Evolutionary conservation across 805 yeast species (phyloP), one percentile per base, ranked within the genome.

Genomic region (Metschnikowia similis): DNA sequence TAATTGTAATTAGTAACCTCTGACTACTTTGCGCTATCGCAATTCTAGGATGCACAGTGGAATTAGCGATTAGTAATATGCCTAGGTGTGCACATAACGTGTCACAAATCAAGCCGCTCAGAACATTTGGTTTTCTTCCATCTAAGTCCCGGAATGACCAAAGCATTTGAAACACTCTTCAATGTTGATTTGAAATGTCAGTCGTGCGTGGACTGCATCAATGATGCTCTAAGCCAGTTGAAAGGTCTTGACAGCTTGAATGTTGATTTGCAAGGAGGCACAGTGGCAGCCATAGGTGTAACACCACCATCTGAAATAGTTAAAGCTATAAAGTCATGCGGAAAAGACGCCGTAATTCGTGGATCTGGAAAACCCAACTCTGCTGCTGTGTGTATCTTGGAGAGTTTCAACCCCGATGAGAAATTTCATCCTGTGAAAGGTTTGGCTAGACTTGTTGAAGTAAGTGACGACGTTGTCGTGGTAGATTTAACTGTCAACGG

Each of bases 311-410:
- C 96, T 1, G 67, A 66, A 11, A 79, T 91, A 35, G 83, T 90
- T 35, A 70, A 70, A 46, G 80, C 87, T 0, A 80, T 92, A 49
- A 91, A 86, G 64, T 62, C 62, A 1, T 82, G 84, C 2, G 97
- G 97, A 1, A 80, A 83, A 55, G 97, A 92, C 62, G 96, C 96
- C 3, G 88, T 92, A 55, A 85, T 92, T 26, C 76, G 98, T 52
- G 98, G 98, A 6, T 82, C 96, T 0, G 97, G 97, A 3, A 77
- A 74, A 50, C 85, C 95, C 14, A 85, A 91, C 64, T 79, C 87
- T 16, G 96, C 97, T 0, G 97, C 96, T 0, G 98, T 91, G 31
- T 83, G 94, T 56, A 91, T 91, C 43, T 68, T 91, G 49, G 98
- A 92, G 64, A 77, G 86, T 16, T 86, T 85, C 58, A 80, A 74